Base-by-base conservation (phyloP, 495 filamentous ascomycete genomes). In the Melanomma pulvis-pyrius region DNA sequence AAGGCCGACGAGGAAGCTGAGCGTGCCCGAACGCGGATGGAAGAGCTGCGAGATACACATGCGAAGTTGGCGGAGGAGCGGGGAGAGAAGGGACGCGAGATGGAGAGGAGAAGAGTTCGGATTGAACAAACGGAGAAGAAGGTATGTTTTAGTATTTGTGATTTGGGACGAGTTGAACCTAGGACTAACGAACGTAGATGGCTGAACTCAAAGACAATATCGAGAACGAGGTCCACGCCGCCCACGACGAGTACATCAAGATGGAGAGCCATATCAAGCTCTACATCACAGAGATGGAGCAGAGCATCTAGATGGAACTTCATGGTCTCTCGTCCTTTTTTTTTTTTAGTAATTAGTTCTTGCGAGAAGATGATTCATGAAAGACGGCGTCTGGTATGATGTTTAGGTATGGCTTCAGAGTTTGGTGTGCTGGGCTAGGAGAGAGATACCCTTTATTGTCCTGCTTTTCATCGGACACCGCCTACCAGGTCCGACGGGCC, bases 61-160 rank as follows among this genome's bases (percentile, higher is more conserved):
- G 86, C 85, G 72, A 83, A 86, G 69, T 77, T 98, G 56, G 90
- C 87, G 0, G 90, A 94, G 64, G 96, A 98, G 81, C 82, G 92
- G 66, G 82, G 82, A 0, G 91, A 91, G 55, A 93, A 93, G 78
- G 88, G 88, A 36, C 85, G 87, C 22, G 94, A 97, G 74, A 94
- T 98, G 80, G 94, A 98, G 80, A 85, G 86, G 73, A 83, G 92
- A 75, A 85, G 91, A 68, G 92, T 97, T 11, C 79, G 92, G 57
- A 98, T 98, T 65, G 93, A 98, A 79, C 92, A 96, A 81, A 97
- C 91, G 32, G 94, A 97, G 85, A 97, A 96, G 82, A 97, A 98
- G 90, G 92, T 93, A 83, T 65, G 82, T 72, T 50, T 57, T 41
- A 19, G 17, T 28, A 2, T 26, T 17, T 51, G 7, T 19, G 32